Evolutionary conservation across 768 basidiomycete species (phyloP).

Genomic region (Tulasnella sp.): DNA sequence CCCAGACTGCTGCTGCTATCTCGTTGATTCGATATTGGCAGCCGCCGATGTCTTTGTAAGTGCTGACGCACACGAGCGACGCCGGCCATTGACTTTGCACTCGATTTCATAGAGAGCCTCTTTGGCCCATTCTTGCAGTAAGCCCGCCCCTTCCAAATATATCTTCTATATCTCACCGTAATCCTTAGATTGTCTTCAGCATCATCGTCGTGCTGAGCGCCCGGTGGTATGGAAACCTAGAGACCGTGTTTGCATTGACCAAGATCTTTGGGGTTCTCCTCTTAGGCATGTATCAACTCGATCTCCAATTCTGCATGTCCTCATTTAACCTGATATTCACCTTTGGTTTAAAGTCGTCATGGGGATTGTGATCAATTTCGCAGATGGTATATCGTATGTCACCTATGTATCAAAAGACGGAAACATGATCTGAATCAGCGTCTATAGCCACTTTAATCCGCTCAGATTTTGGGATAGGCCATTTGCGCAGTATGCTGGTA

Average conservation of each 20-base stretch:
- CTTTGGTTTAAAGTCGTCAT: no score
- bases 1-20: slow-evolving; percentile 1
- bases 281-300: neutral
- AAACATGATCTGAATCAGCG: no score
- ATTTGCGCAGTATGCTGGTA: neutral
- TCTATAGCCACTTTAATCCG: neutral
- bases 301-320: no score
- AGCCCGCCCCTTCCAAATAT: neutral
- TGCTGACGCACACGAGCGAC: no score
- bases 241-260: neutral
- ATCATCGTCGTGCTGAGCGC: neutral
- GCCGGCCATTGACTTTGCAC: no score
- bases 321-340: no score
- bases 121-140: neutral
- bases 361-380: neutral
- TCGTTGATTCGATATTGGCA: slow-evolving; percentile 8
- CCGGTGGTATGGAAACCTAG: neutral
- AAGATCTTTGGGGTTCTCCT: neutral
- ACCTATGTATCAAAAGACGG: no score
- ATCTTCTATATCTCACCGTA: no score
- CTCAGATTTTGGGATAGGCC: neutral
- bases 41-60: neutral
- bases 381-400: no score
- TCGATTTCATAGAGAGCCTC: neutral
- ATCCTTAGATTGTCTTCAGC: neutral